Conservation (phyloP, 2,329 filamentous ascomycete genomes). For the Laburnicola sp. region DNA sequence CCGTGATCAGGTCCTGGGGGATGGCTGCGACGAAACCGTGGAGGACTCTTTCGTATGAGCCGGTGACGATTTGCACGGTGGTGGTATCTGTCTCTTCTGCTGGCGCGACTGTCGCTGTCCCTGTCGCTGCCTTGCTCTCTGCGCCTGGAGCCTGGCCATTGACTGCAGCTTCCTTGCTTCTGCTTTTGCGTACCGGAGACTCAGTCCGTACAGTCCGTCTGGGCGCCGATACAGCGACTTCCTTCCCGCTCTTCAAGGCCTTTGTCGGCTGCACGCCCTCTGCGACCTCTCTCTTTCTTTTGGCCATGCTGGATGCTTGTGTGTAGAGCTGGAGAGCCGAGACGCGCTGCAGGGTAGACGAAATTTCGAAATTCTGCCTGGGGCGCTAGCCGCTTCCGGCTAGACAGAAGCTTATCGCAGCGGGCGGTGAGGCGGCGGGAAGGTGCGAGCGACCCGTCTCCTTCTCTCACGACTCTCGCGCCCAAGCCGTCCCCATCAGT, state of each 20-base stretch:
- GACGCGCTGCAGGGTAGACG: slow-evolving; percentile 16
- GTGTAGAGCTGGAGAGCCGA: slow-evolving; percentile 12
- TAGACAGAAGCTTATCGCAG: slow-evolving; percentile 33
- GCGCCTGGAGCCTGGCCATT: slow-evolving; percentile 16
- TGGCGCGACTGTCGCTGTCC: slow-evolving; percentile 6
- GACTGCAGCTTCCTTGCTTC: slow-evolving; percentile 22
- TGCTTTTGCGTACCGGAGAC: slow-evolving; percentile 12
- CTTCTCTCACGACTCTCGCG: slow-evolving; percentile 28
- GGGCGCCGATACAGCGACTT: slow-evolving; percentile 22
- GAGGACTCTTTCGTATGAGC: slow-evolving; percentile 90
- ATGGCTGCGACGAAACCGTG: slow-evolving; percentile 86
- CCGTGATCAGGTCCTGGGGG: slow-evolving; percentile 43
- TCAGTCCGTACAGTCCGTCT: slow-evolving; percentile 23
- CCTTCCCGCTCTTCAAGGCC: slow-evolving; percentile 33
- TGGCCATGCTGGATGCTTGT: slow-evolving; percentile 33
- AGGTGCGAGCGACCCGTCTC: slow-evolving; percentile 12
- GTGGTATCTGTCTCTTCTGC: slow-evolving; percentile 19
- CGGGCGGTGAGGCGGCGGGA: slow-evolving; percentile 19
- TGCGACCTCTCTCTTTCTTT: slow-evolving; percentile 40
- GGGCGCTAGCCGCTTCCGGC: slow-evolving; percentile 22
- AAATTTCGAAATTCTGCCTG: slow-evolving; percentile 26
- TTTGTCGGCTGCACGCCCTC: slow-evolving; percentile 24
- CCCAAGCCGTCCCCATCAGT: slow-evolving; percentile 30
- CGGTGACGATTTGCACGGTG: slow-evolving; percentile 83
- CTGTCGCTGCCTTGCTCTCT: slow-evolving; percentile 18